Conservation (phyloP, 1,284 basidiomycete genomes). For the Fomitopsis palustris region DNA sequence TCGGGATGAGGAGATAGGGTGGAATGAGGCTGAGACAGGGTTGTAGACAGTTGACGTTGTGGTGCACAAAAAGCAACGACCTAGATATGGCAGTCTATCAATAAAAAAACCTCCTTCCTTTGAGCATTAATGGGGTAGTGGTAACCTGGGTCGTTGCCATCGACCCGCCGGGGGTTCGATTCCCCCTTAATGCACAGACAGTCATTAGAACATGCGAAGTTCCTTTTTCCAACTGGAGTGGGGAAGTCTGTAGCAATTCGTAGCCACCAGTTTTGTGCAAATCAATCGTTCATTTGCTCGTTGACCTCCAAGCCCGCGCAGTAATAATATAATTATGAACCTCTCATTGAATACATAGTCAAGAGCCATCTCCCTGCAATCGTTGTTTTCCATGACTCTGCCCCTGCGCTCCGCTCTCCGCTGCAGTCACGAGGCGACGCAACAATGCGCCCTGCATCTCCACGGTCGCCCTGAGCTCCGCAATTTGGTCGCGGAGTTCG, state of each 20-base stretch:
- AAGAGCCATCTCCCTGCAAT: neutral
- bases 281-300: too few species aligned
- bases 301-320: too few species aligned
- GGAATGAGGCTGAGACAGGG: too few species aligned
- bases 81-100: neutral
- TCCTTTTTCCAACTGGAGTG: too few species aligned
- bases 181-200: conserved; percentile 62
- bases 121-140: conserved; percentile 14
- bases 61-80: neutral
- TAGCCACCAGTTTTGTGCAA: too few species aligned
- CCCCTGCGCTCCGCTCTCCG: conserved; percentile 28
- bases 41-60: neutral
- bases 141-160: conserved; percentile 15
- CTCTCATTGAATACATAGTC: neutral
- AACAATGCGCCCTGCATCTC: conserved; percentile 55
- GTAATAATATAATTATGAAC: neutral
- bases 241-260: too few species aligned
- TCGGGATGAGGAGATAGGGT: too few species aligned
- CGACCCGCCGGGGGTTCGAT: conserved; percentile 76
- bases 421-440: conserved; percentile 35
- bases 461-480: conserved; percentile 47
- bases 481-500: conserved; percentile 58
- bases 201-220: too few species aligned
- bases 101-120: neutral
- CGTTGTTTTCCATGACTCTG: neutral